Conservation (phyloP, 371 early-diverging fungal species). For the Zychaea mexicana region DNA sequence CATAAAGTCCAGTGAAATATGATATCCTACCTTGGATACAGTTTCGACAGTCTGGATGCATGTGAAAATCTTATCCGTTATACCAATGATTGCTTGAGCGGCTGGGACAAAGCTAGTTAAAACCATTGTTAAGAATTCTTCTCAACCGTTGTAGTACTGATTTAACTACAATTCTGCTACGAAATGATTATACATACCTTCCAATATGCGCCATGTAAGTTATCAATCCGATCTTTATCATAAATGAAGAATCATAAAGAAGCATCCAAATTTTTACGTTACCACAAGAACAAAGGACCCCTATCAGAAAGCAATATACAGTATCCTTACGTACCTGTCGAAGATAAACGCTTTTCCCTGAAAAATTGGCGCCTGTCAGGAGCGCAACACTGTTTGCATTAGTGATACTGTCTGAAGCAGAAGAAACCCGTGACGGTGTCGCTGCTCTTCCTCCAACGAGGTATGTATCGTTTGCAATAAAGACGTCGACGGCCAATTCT, state of each 20-base stretch:
- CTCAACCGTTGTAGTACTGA: not conserved
- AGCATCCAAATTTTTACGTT: not conserved
- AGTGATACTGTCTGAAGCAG: not conserved
- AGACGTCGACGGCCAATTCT: constrained; percentile 64
- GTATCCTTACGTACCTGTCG: constrained; percentile 69
- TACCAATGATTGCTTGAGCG: constrained; percentile 72
- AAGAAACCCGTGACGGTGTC: not conserved
- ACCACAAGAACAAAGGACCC: no score
- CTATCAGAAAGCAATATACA: no score
- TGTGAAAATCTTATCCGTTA: constrained; percentile 91
- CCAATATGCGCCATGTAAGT: constrained; percentile 84
- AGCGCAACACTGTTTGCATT: constrained; percentile 52
- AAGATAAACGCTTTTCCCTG: constrained; percentile 80
- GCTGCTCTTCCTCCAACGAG: constrained; percentile 35
- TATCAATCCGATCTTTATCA: constrained; percentile 63
- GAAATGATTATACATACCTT: constrained; percentile 30
- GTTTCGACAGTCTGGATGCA: constrained; percentile 68
- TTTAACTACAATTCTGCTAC: constrained; percentile 11
- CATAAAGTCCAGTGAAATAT: not conserved
- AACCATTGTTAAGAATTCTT: not conserved
- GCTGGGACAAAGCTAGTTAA: constrained; percentile 87
- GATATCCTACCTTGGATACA: constrained; percentile 37
- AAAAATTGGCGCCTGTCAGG: constrained; percentile 78
- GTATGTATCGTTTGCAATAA: constrained; percentile 67
- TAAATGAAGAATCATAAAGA: not conserved